Evolutionary conservation across 2,329 filamentous ascomycete species (phyloP).

Genomic region (Fusarium sambucinum): DNA sequence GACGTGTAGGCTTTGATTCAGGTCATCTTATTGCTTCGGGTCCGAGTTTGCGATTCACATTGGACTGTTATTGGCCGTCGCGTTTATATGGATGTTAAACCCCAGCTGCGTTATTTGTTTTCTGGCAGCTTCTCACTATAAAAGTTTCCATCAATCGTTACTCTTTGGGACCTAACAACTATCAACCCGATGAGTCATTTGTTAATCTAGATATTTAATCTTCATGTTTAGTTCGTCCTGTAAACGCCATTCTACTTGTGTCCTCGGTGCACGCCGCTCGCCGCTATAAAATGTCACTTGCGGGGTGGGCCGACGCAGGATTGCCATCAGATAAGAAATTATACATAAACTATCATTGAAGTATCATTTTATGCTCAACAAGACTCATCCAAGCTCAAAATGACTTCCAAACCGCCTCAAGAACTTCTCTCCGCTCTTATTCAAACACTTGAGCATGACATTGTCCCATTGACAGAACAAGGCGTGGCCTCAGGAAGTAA

Average conservation of each 20-base stretch:
- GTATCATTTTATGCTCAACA: rapidly evolving
- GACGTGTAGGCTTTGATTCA: not conserved
- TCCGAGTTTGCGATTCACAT: not conserved
- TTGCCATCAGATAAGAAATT: constrained; percentile 11
- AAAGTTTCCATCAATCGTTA: not conserved
- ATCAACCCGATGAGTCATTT: not conserved
- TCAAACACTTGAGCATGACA: constrained; percentile 57
- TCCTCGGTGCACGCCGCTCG: constrained; percentile 11
- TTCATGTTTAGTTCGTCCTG: not conserved
- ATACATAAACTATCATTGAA: not conserved
- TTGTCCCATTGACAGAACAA: constrained; percentile 63
- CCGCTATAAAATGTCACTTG: constrained; percentile 5
- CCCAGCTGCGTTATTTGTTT: not conserved
- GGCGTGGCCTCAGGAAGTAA: constrained; percentile 67
- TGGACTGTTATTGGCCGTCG: not conserved
- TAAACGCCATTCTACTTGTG: not conserved
- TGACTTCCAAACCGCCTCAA: constrained; percentile 17
- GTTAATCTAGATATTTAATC: not conserved
- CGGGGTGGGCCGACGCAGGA: constrained; percentile 10
- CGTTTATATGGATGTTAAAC: not conserved
- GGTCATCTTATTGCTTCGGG: not conserved
- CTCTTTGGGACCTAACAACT: not conserved
- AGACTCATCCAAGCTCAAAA: not conserved
- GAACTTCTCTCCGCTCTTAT: constrained; percentile 57
- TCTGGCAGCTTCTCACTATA: rapidly evolving